These are phyloP conservation scores for Yamadazyma diospyri DNA, from an alignment of 1,139 yeast genomes.

Conservation along the genomic window DNA sequence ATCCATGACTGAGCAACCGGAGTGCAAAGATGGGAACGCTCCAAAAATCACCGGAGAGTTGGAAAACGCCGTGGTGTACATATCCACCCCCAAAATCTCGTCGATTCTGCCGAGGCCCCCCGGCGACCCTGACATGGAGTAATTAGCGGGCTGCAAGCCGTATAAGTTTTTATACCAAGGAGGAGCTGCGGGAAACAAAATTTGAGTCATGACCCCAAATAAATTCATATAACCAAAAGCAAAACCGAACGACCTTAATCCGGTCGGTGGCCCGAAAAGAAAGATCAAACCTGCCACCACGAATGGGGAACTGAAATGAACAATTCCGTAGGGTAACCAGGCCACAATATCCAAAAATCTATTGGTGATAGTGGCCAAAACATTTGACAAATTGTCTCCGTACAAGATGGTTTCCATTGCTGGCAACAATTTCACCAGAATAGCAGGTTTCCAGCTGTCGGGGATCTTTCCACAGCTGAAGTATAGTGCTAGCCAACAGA, in stretches of 20 bases:
- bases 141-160: constrained; percentile 88
- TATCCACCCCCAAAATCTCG: constrained; percentile 68
- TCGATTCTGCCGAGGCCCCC: constrained; percentile 96
- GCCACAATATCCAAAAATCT: constrained; percentile 76
- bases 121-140: constrained; percentile 90
- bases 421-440: constrained; percentile 86
- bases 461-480: constrained; percentile 80
- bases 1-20: constrained; percentile 92
- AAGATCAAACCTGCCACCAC: constrained; percentile 77
- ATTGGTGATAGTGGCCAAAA: constrained; percentile 73
- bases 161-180: constrained; percentile 94
- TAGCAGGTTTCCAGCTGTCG: constrained; percentile 77
- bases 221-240: constrained; percentile 98
- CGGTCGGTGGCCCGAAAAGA: constrained; percentile 89
- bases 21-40: constrained; percentile 94
- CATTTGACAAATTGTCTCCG: constrained; percentile 88
- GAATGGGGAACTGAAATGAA: constrained; percentile 89
- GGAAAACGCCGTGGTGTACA: constrained; percentile 82
- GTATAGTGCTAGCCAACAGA: constrained; percentile 84
- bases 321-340: constrained; percentile 93
- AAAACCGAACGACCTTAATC: constrained; percentile 82
- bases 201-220: constrained; percentile 76
- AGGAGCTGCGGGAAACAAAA: constrained; percentile 91
- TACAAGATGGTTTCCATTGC: constrained; percentile 91
- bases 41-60: constrained; percentile 96